Base-by-base conservation (phyloP, 805 yeast genomes). In the Saturnispora quitensis region DNA sequence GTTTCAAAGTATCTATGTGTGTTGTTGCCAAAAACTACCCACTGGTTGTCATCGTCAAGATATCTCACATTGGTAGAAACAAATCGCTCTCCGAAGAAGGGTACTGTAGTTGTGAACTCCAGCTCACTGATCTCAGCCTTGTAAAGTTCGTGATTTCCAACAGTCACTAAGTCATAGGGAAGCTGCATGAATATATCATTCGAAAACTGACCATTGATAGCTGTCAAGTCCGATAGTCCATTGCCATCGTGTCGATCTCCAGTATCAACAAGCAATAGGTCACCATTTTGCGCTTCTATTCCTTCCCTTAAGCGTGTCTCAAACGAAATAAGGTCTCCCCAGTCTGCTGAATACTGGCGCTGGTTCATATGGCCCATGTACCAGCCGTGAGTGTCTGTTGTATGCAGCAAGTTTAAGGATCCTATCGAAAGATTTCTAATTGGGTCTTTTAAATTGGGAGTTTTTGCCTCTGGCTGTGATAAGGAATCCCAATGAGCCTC, bases 331-430 rank as follows among this genome's bases (percentile, higher is more conserved):
- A 85, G 87, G 61, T 91, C 96, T 9, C 97, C 97, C 96, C 96
- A 91, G 64, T 90, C 87, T 4, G 87, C 93, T 38, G 83, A 76
- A 65, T 82, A 91, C 53, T 78, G 80, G 28, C 76, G 73, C 65
- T 90, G 97, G 57, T 82, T 81, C 40, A 80, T 60, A 69, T 91
- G 99, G 0, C 97, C 97, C 5, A 91, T 82, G 56, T 85, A 79
- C 99, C 99, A 93, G 1, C 93, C 97, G 66, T 93, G 99, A 2
- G 97, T 91, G 61, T 93, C 99, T 0, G 99, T 93, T 1, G 98
- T 90, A 62, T 91, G 98, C 25, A 91, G 61, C 59, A 93, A 87
- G 68, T 93, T 91, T 45, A 93, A 52, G 51, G 82, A 78, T 0
- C 90, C 89, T 77, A 89, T 74, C 10, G 38, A 24, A 4, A 49